Evolutionary conservation across 495 filamentous ascomycete genomes (phyloP).

Genomic region (Talaromyces proteolyticus): DNA sequence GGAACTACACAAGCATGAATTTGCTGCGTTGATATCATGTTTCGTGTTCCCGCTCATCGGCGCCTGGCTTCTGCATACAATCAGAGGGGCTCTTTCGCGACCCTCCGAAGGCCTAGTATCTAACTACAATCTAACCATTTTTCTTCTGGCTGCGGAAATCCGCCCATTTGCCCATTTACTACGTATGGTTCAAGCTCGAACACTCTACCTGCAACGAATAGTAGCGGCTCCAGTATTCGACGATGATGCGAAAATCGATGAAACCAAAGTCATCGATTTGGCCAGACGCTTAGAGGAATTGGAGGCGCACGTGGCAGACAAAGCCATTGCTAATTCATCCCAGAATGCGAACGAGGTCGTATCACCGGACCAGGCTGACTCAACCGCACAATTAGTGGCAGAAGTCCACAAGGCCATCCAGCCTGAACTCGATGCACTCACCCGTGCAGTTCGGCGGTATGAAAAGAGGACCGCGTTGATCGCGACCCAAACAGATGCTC

Average conservation of each 20-base stretch:
- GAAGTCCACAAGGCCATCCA: conserved; percentile 63
- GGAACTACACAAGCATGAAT: conserved; percentile 71
- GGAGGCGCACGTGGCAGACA: conserved; percentile 52
- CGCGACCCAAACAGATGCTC: conserved; percentile 66
- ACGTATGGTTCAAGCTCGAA: conserved; percentile 70
- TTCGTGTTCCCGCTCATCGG: conserved; percentile 75
- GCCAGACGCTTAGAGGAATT: conserved; percentile 61
- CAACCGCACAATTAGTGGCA: conserved; percentile 42
- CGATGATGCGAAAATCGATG: conserved; percentile 26
- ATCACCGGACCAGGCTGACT: conserved; percentile 7
- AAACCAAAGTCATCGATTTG: conserved; percentile 50
- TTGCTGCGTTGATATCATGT: conserved; percentile 66
- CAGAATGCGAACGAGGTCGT: neutral
- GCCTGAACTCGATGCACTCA: conserved; percentile 82
- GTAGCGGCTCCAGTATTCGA: conserved; percentile 49
- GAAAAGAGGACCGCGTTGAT: conserved; percentile 79
- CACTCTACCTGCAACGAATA: conserved; percentile 74
- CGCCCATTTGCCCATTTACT: conserved; percentile 75
- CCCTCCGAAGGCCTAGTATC: conserved; percentile 84
- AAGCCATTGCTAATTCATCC: conserved; percentile 21
- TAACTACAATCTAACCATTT: conserved; percentile 91
- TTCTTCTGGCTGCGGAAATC: conserved; percentile 81
- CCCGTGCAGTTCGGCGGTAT: conserved; percentile 85
- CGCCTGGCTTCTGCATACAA: conserved; percentile 71
- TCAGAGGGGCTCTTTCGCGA: conserved; percentile 68